A percentile compares a stretch with the other conserved stretches of the same genome.
phyloP scores from a whole-genome alignment of 352 stramenopile genomes.

The Phytophthora cryptogea region DNA sequence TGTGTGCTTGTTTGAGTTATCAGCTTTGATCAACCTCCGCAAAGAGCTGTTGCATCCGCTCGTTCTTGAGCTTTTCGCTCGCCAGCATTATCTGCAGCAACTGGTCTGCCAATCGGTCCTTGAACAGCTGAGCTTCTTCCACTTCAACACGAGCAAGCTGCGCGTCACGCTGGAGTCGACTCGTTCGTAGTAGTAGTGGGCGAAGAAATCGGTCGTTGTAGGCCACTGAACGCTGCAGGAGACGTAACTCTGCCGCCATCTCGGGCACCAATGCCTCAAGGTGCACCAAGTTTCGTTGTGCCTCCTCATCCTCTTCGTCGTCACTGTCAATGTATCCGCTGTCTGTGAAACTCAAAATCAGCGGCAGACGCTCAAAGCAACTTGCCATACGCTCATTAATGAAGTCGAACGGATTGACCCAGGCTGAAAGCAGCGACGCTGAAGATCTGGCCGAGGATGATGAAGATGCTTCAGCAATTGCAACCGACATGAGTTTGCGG shows the following conservation, averaged over 20 bases:
- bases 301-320: slow-evolving; percentile 55
- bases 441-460: slow-evolving; percentile 32
- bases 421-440: slow-evolving; percentile 27
- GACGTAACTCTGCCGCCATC: slow-evolving; percentile 49
- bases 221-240: slow-evolving; percentile 52
- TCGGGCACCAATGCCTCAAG: slow-evolving; percentile 71
- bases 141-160: slow-evolving; percentile 71
- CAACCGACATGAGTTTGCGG: slow-evolving; percentile 41
- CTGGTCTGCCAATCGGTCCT: slow-evolving; percentile 75
- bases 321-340: slow-evolving; percentile 37
- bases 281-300: slow-evolving; percentile 52
- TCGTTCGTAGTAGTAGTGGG: slow-evolving; percentile 39
- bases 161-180: slow-evolving; percentile 41
- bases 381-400: slow-evolving; percentile 62
- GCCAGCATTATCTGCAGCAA: slow-evolving; percentile 74
- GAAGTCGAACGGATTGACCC: slow-evolving; percentile 57
- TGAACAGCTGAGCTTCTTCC: slow-evolving; percentile 76
- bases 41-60: slow-evolving; percentile 79
- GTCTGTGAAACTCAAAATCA: slow-evolving; percentile 33
- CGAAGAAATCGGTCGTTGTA: slow-evolving; percentile 49
- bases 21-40: slow-evolving; percentile 49
- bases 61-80: slow-evolving; percentile 72
- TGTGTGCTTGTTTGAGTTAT: slow-evolving; percentile 11
- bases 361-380: slow-evolving; percentile 61
- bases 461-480: slow-evolving; percentile 55